These are phyloP conservation scores for Aciculosporium take DNA, from an alignment of 2,329 filamentous ascomycete genomes.

Conservation along the genomic window DNA sequence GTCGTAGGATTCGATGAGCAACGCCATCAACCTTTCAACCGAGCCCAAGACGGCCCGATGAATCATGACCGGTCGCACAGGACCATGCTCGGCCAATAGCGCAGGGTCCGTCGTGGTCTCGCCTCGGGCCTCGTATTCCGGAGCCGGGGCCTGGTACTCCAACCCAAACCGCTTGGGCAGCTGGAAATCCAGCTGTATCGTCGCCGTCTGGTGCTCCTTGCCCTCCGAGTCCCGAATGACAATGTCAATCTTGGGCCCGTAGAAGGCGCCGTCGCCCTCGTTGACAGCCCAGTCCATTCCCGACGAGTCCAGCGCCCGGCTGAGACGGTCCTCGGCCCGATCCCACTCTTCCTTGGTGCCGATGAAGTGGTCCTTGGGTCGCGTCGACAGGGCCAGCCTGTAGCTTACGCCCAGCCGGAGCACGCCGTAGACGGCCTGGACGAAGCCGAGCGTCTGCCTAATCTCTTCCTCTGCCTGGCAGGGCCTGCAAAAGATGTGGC, in stretches of 20 bases:
- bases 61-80: constrained; percentile 60
- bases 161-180: constrained; percentile 69
- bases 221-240: constrained; percentile 65
- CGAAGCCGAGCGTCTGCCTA: constrained; percentile 56
- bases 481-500: constrained; percentile 77
- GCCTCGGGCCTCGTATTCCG: constrained; percentile 43
- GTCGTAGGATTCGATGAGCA: constrained; percentile 71
- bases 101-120: constrained; percentile 33
- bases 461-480: constrained; percentile 65
- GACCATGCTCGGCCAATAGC: constrained; percentile 37
- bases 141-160: constrained; percentile 56
- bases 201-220: constrained; percentile 80
- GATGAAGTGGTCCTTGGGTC: constrained; percentile 64
- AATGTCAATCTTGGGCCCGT: constrained; percentile 85
- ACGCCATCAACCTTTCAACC: constrained; percentile 69
- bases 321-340: constrained; percentile 26
- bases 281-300: constrained; percentile 61
- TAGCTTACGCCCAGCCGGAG: constrained; percentile 56
- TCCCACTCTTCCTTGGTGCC: constrained; percentile 53
- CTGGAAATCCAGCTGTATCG: constrained; percentile 82
- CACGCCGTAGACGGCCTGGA: constrained; percentile 55
- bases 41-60: constrained; percentile 77
- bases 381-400: constrained; percentile 62
- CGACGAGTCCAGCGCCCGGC: constrained; percentile 43
- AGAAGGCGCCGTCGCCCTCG: constrained; percentile 75